A percentile compares a stretch with the other conserved stretches of the same genome.
Conservation (phyloP, 78 protist genomes). For the Dictyostelium discoideum region DNA sequence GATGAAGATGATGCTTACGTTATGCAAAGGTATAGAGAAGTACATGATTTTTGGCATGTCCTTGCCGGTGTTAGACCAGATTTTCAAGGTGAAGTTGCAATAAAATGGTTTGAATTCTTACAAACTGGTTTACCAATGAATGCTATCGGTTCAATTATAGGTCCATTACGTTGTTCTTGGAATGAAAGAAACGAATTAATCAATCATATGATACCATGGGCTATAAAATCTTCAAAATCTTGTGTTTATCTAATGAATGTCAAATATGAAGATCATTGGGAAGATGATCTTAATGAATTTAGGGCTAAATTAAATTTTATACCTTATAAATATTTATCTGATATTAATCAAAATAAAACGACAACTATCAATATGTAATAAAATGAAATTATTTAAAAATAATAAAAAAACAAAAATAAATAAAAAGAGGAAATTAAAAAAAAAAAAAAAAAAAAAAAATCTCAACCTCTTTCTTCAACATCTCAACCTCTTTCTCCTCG, state of each 20-base stretch:
- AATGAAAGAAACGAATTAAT: neutral
- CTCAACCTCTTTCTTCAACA: too few relatives aligned
- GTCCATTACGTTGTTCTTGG: slow-evolving; percentile 48
- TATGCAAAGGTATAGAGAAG: slow-evolving; percentile 87
- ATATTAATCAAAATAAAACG: neutral
- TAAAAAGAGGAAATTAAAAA: too few relatives aligned
- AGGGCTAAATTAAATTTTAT: slow-evolving; percentile 48
- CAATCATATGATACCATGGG: slow-evolving; percentile 75
- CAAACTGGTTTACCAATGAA: slow-evolving; percentile 82
- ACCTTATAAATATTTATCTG: slow-evolving; percentile 1
- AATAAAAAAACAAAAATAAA: neutral
- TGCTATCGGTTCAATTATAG: slow-evolving; percentile 45
- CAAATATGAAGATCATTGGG: slow-evolving; percentile 64
- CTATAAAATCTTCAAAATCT: slow-evolving; percentile 23
- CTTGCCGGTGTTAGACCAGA: slow-evolving; percentile 62
- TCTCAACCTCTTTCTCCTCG: too few relatives aligned
- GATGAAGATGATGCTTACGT: slow-evolving; percentile 90
- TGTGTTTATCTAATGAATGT: slow-evolving; percentile 47
- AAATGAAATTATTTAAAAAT: neutral
- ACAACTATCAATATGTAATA: neutral
- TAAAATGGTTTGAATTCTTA: slow-evolving; percentile 85
- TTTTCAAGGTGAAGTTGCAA: slow-evolving; percentile 85
- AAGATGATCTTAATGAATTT: slow-evolving; percentile 12
- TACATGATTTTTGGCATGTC: slow-evolving; percentile 90
- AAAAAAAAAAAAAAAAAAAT: too few relatives aligned